Evolutionary conservation across 805 yeast species (phyloP), one percentile per base, ranked within the genome.

Genomic region (Komagataella populi): DNA sequence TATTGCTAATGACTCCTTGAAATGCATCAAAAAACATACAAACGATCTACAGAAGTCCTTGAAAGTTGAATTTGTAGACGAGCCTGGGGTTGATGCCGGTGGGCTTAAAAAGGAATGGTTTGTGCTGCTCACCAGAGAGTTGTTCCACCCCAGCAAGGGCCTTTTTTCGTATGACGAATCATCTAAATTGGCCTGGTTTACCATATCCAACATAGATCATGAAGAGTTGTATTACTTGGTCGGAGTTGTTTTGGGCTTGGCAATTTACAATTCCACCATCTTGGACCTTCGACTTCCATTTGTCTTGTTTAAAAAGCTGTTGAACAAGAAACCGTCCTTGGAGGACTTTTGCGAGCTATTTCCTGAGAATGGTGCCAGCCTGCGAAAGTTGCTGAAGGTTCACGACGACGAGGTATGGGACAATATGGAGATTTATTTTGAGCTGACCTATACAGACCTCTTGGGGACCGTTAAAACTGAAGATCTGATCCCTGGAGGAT

Each of bases 101-200:
- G 99, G 99, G 0, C 72, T 91, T 53, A 80, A 84, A 59, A 90
- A 89, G 60, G 99, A 91, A 60, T 91, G 99, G 99, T 90, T 93
- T 64, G 70, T 80, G 48, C 66, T 90, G 45, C 68, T 93, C 45
- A 81, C 86, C 1, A 77, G 77, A 53, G 83, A 83, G 23, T 63
- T 91, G 1, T 85, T 90, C 61, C 77, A 76, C 59, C 84, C 89
- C 1, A 69, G 71, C 48, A 77, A 80, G 36, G 88, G 87, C 0
- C 71, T 89, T 63, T 82, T 93, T 54, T 61, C 68, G 6, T 77
- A 78, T 56, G 77, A 81, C 46, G 85, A 81, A 18, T 88, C 82
- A 54, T 84, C 95, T 7, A 72, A 79, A 49, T 70, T 74, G 44
- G 74, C 83, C 50, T 93, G 97, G 96, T 90, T 91, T 64, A 69